Percentiles rank a stretch among this genome's conserved stretches.
These are phyloP conservation scores for Aspergillus sp. DNA, from an alignment of 2,329 filamentous ascomycete species.

Conservation along the genomic window DNA sequence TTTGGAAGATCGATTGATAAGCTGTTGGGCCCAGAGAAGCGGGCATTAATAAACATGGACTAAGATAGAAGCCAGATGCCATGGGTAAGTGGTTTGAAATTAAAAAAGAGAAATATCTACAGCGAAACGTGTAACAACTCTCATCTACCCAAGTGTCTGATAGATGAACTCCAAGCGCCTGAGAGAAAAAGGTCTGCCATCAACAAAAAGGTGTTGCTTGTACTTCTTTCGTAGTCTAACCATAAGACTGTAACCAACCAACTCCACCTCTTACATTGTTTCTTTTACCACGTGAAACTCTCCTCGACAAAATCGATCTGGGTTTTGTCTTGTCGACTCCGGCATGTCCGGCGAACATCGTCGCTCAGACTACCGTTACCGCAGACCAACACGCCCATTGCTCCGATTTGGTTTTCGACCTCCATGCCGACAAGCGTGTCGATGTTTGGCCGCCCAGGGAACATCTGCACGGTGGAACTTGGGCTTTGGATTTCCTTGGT, in stretches of 20 bases:
- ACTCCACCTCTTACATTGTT: not conserved
- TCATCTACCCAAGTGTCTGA: not conserved
- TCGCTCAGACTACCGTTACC: slow-evolving; percentile 74
- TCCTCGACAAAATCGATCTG: slow-evolving; percentile 77
- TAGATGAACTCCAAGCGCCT: slow-evolving; percentile 3
- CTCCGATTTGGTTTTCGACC: slow-evolving; percentile 76
- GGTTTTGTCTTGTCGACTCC: slow-evolving; percentile 59
- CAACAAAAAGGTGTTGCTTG: not conserved
- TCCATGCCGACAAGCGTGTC: slow-evolving; percentile 77
- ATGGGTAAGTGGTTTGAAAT: not conserved
- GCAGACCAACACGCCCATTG: slow-evolving; percentile 83
- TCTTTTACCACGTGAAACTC: slow-evolving; percentile 58
- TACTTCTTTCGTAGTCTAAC: not conserved
- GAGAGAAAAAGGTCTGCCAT: not conserved
- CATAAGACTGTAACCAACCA: not conserved
- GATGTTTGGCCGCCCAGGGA: slow-evolving; percentile 83
- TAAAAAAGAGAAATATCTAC: slow-evolving; percentile 1
- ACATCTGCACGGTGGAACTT: slow-evolving; percentile 83
- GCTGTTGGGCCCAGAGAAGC: not conserved
- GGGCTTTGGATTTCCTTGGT: slow-evolving; percentile 77
- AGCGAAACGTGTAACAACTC: not conserved
- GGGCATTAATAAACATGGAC: not conserved
- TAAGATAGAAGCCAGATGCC: not conserved
- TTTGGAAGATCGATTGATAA: not conserved
- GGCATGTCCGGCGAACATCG: slow-evolving; percentile 69